Conservation (phyloP, 805 yeast species). For the Nematodospora valgi region DNA sequence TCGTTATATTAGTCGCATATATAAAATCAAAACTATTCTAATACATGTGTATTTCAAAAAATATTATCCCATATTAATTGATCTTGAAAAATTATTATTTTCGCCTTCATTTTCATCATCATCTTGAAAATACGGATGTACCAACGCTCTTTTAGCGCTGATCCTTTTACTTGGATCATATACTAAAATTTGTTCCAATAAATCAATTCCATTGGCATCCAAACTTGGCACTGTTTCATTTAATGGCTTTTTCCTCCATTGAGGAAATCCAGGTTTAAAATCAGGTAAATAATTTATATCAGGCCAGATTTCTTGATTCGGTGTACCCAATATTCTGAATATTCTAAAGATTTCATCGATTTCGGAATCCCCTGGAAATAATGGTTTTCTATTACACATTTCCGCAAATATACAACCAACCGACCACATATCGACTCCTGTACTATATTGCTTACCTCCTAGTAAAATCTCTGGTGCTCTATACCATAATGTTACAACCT, state of each 20-base stretch:
- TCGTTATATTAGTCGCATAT: no score
- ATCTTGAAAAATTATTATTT: slow-evolving; percentile 31
- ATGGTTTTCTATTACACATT: slow-evolving; percentile 92
- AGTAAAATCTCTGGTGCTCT: slow-evolving; percentile 93
- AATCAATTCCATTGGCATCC: slow-evolving; percentile 80
- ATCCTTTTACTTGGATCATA: slow-evolving; percentile 94
- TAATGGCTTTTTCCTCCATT: slow-evolving; percentile 75
- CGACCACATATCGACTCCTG: slow-evolving; percentile 99
- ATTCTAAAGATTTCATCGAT: slow-evolving; percentile 95
- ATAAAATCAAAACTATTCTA: no score
- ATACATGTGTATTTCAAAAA: no score
- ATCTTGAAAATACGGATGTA: slow-evolving; percentile 82
- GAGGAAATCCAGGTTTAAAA: slow-evolving; percentile 89
- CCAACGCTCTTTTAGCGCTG: slow-evolving; percentile 88
- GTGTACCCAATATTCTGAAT: slow-evolving; percentile 90
- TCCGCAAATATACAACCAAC: slow-evolving; percentile 94
- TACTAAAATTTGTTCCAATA: slow-evolving; percentile 72
- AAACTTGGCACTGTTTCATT: slow-evolving; percentile 72
- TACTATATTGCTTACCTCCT: slow-evolving; percentile 96
- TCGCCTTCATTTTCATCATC: slow-evolving; percentile 26
- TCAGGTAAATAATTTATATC: slow-evolving; percentile 89
- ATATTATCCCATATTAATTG: slow-evolving; percentile 40
- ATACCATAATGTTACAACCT: slow-evolving; percentile 97
- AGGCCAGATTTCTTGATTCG: slow-evolving; percentile 92
- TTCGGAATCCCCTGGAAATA: slow-evolving; percentile 97